Evolutionary conservation across 257 asterid species (phyloP), one percentile per base, ranked within the genome.

Genomic region (Rhazya stricta): DNA sequence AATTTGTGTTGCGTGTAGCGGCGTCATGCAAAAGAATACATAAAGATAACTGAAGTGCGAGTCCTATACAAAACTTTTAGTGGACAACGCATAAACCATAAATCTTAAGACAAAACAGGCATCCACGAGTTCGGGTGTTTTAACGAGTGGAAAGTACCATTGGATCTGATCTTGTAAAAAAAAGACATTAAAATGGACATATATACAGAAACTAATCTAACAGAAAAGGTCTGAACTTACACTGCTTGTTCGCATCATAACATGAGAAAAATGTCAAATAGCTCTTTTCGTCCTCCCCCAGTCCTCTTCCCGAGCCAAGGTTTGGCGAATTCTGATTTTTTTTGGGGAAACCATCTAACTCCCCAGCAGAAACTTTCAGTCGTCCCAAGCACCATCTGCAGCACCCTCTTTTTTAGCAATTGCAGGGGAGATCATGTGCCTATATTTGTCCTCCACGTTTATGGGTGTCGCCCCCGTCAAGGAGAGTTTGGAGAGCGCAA

Each of bases 311-410:
- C 11, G 50, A n/a, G n/a, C 32, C 10, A 43, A 42, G 42, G 27
- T 15, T 3, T 34, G n/a, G 21, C 12, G 13, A 13, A 18, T 53
- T 42, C n/a, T n/a, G n/a, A n/a, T n/a, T 16, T 19, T 1, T 32
- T 4, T 53, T 41, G 0, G 5, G n/a, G 19, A 21, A 50, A 65
- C 60, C 30, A 13, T 16, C 19, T n/a, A 61, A 41, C 13, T 9
- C 11, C 41, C 15, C 37, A 46, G 1, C 9, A 41, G 48, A 36
- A 69, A n/a, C 34, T 46, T 5, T 88, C 79, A 91, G 75, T 90
- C 94, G 77, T 89, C 97, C 96, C 96, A 91, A 58, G 97, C 97
- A 74, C 80, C 91, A 62, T 91, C 97, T 21, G 94, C 97, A 32
- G 93, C 79, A 41, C 96, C 97, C 80, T 88, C 94, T 69, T 84